Base-by-base conservation (phyloP, 768 basidiomycete genomes). In the Lyophyllum decastes region DNA sequence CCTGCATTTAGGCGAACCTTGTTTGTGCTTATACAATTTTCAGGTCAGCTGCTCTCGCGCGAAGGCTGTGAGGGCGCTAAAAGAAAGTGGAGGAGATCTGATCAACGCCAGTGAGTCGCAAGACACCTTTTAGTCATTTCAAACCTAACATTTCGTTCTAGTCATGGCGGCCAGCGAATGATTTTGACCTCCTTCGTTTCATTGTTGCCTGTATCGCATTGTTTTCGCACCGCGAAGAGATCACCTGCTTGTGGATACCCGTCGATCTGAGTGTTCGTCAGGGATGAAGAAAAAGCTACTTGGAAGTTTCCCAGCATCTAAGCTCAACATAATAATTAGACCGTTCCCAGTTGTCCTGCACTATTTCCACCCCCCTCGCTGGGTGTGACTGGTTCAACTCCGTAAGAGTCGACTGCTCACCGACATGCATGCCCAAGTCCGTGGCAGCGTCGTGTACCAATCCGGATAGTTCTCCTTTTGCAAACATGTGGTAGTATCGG, bases 401-500 rank as follows among this genome's bases (percentile, higher is more conserved):
- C n/a, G 49, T 38, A 40, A 61, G 57, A 21, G 17, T 17, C 5
- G 33, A 38, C 34, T 66, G 66, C 2, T 72, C 55, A 5, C 86
- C 83, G 27, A 94, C 74, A 4, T 70, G 59, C 25, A 94, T 67
- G 0, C 76, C 82, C 57, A 93, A 69, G 22, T 75, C 82, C 26
- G 66, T 59, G 2, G 89, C 89, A 0, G 95, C 94, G 33, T 82
- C 77, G 8, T 60, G 54, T 5, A 90, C 83, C 10, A 97, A 79
- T 12, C 70, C 71, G 17, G 67, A 60, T 48, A 99, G 81, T 72
- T 99, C 97, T 19, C 88, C 91, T 43, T 84, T 76, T 0, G 85
- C 81, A 68, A 98, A 99, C 83, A 99, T 91, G 70, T 99, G 97
- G 69, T 99, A 99, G 69, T 97, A 99, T 54, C 97, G 82, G 68